Evolutionary conservation across 441 rosid genomes (phyloP).

Genomic region (Pelargonium fulgidum): DNA sequence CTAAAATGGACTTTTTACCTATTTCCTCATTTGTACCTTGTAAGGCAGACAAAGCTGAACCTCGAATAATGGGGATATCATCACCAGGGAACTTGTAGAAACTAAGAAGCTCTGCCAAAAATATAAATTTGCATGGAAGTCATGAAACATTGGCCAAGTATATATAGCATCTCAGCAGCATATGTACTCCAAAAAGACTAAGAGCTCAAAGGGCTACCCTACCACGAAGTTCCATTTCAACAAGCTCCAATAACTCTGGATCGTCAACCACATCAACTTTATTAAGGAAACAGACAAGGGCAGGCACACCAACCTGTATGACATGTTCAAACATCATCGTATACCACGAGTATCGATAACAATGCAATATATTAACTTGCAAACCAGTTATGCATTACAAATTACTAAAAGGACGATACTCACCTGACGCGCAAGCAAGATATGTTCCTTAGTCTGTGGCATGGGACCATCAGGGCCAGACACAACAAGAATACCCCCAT

Average conservation of each 20-base stretch:
- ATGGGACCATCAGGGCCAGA: slow-evolving; percentile 98
- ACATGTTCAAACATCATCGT: slow-evolving; percentile 11
- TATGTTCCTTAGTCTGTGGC: slow-evolving; percentile 85
- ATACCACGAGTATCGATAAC: neutral
- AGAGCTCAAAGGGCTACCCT: slow-evolving; percentile 24
- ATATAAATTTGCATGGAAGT: slow-evolving; percentile 17
- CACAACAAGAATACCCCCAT: slow-evolving; percentile 96
- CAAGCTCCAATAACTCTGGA: slow-evolving; percentile 87
- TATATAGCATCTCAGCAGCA: neutral
- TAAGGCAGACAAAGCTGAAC: slow-evolving; percentile 82
- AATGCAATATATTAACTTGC: neutral
- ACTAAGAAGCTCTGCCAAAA: slow-evolving; percentile 73
- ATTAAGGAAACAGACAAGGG: slow-evolving; percentile 93
- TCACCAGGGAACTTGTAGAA: slow-evolving; percentile 99
- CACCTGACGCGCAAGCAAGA: slow-evolving; percentile 71
- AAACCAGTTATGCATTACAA: slow-evolving; percentile 11
- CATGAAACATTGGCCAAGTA: slow-evolving; percentile 4
- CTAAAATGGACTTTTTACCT: slow-evolving; percentile 80
- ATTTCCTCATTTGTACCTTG: slow-evolving; percentile 91
- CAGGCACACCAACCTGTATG: slow-evolving; percentile 90
- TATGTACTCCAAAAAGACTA: neutral
- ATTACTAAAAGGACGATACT: slow-evolving; percentile 1
- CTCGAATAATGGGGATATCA: slow-evolving; percentile 93
- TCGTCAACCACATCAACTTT: slow-evolving; percentile 93
- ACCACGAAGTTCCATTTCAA: slow-evolving; percentile 99